phyloP scores from a whole-genome alignment of 805 yeast genomes.

The Saccharomycopsis amapae region DNA sequence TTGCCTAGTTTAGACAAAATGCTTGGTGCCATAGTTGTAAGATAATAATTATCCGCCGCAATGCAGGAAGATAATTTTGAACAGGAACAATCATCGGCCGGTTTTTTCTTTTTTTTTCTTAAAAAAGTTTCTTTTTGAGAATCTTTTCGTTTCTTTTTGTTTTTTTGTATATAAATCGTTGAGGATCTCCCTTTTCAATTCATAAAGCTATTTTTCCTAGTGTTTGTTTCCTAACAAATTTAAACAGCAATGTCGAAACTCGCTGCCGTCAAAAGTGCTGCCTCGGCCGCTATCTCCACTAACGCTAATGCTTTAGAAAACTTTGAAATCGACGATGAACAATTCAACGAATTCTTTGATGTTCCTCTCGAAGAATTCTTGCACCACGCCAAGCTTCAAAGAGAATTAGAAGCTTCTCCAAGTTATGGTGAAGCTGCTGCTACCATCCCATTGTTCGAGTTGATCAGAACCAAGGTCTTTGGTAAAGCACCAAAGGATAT shows the following conservation, averaged over 20 bases:
- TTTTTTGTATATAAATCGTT: no score
- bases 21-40: no score
- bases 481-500: slow-evolving; percentile 4
- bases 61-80: no score
- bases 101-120: no score
- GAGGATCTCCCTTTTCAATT: no score
- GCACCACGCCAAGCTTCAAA: slow-evolving; percentile 9
- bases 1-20: no score
- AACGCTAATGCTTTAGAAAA: slow-evolving; percentile 3
- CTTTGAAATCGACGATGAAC: background rate
- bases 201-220: no score
- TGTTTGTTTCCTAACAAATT: no score
- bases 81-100: no score
- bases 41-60: no score
- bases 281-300: slow-evolving; percentile 6
- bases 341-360: background rate
- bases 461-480: slow-evolving; percentile 1
- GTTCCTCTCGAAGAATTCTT: slow-evolving; percentile 7
- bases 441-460: slow-evolving; percentile 7
- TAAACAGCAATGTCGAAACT: background rate
- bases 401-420: slow-evolving; percentile 6
- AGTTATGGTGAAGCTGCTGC: slow-evolving; percentile 14
- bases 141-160: no score
- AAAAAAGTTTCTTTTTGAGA: no score
- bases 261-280: slow-evolving; percentile 7